Conservation (phyloP, 441 rosid species). For the Capsella rubella region DNA sequence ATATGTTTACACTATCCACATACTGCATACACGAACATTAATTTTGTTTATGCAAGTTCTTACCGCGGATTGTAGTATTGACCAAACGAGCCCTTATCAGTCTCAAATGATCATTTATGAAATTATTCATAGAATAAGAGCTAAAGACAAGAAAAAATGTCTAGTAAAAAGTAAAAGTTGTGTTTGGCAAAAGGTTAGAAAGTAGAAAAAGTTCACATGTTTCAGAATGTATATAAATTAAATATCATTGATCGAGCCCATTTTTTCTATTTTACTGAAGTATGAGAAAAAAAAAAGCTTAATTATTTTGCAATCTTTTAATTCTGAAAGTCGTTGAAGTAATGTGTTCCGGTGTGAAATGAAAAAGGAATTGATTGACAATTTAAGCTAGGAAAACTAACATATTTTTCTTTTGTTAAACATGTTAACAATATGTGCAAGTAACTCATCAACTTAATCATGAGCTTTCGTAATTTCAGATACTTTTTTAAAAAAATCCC, state of each 20-base stretch:
- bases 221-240: not conserved
- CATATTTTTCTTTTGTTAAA: not conserved
- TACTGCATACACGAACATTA: not conserved
- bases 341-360: constrained; percentile 33
- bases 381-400: constrained; percentile 7
- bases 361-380: constrained; percentile 1
- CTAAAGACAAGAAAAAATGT: not conserved
- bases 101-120: not conserved
- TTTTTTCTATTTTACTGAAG: not conserved
- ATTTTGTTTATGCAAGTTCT: not conserved
- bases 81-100: not conserved
- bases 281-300: not conserved
- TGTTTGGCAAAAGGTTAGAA: not conserved
- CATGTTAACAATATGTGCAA: constrained; percentile 36
- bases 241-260: not conserved
- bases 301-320: not conserved
- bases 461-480: no score
- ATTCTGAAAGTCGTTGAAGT: constrained; percentile 6
- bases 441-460: constrained; percentile 27
- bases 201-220: not conserved
- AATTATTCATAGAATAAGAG: not conserved
- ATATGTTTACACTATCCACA: not conserved
- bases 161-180: not conserved
- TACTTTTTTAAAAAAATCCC: no score
- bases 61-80: not conserved